These are phyloP conservation scores for Trametes coccinea DNA, from an alignment of 768 basidiomycete genomes.

Conservation along the genomic window DNA sequence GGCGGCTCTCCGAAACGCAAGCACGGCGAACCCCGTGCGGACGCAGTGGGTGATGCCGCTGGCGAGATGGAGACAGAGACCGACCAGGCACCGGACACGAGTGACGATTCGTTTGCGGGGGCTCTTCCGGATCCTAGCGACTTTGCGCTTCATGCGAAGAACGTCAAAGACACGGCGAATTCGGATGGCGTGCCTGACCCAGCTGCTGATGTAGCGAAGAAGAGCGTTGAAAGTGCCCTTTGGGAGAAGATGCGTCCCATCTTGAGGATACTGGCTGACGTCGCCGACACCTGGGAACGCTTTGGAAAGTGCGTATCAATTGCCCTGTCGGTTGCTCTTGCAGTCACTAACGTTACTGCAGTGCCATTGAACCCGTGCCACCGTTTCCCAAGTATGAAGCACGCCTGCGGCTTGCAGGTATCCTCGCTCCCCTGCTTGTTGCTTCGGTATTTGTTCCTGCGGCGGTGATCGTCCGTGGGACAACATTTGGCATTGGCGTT, in stretches of 20 bases:
- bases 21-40: conserved; percentile 21
- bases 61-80: conserved; percentile 26
- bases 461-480: conserved; percentile 32
- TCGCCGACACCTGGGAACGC: conserved; percentile 44
- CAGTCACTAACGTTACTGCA: conserved; percentile 7
- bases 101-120: conserved; percentile 25
- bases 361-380: conserved; percentile 40
- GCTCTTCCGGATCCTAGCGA: conserved; percentile 34
- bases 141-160: conserved; percentile 33
- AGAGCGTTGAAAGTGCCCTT: conserved; percentile 33
- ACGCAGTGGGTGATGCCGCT: conserved; percentile 25
- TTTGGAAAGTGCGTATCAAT: conserved; percentile 32
- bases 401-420: conserved; percentile 33
- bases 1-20: conserved; percentile 22
- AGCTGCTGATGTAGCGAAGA: conserved; percentile 32
- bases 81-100: conserved; percentile 21
- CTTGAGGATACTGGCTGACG: conserved; percentile 37
- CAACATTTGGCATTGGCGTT: conserved; percentile 36
- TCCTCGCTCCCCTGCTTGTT: conserved; percentile 33
- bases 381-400: conserved; percentile 33
- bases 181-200: conserved; percentile 27
- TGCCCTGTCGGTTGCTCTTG: no score
- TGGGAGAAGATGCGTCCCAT: conserved; percentile 38
- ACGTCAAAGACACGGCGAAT: conserved; percentile 27
- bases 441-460: conserved; percentile 34